Evolutionary conservation across 257 asterid species (phyloP).

Genomic region (Orobanche coerulescens): DNA sequence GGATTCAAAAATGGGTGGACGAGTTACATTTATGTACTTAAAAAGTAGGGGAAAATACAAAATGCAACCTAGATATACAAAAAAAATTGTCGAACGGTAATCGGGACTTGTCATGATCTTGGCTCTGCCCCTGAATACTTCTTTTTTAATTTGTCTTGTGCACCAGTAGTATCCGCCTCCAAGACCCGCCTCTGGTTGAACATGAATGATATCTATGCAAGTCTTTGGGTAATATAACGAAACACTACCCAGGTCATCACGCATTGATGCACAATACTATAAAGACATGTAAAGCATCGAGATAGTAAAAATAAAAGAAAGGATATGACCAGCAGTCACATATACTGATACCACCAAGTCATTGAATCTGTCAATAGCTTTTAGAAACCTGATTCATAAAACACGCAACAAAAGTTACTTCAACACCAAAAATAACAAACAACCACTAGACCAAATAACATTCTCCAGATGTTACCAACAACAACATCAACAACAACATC

Average conservation of each 20-base stretch:
- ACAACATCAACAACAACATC: no score
- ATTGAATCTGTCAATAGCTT: constrained; percentile 74
- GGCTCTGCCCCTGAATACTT: no score
- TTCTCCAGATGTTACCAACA: background rate
- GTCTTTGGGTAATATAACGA: background rate
- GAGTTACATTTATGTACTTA: no score
- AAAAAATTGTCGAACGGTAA: no score
- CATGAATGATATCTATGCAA: background rate
- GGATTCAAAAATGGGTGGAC: no score
- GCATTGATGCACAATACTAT: background rate
- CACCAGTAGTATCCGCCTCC: no score
- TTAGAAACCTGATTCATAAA: constrained; percentile 59
- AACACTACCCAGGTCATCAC: background rate
- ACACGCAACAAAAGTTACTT: constrained; percentile 7
- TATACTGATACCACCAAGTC: constrained; percentile 93
- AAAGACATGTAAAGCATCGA: background rate
- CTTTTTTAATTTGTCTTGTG: no score
- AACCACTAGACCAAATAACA: background rate
- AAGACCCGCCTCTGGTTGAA: no score
- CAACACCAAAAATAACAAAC: background rate
- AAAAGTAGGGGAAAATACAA: no score
- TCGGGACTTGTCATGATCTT: no score
- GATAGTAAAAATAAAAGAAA: constrained; percentile 20
- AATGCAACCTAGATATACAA: no score
- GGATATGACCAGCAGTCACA: constrained; percentile 99